These are phyloP conservation scores for Globisporangium radiosum DNA, from an alignment of 352 stramenopile species.

Conservation along the genomic window DNA sequence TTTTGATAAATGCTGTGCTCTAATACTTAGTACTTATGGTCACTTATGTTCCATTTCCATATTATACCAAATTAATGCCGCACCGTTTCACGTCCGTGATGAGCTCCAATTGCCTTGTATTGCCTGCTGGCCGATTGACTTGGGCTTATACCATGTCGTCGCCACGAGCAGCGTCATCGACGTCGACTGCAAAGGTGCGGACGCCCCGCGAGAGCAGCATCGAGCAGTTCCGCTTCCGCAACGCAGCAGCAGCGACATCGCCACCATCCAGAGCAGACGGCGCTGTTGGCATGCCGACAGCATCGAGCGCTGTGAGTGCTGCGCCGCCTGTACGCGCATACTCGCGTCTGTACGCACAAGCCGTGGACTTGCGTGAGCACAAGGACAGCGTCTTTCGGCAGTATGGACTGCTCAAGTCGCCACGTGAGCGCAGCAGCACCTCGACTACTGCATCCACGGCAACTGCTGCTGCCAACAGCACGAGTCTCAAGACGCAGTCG, in stretches of 20 bases:
- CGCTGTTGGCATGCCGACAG: background rate
- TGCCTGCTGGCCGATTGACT: background rate
- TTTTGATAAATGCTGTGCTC: background rate
- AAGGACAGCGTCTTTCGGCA: constrained; percentile 53
- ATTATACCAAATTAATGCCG: no score
- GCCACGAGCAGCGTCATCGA: background rate
- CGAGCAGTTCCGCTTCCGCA: constrained; percentile 7
- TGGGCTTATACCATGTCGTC: background rate
- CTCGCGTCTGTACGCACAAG: constrained; percentile 53
- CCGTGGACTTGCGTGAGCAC: constrained; percentile 41
- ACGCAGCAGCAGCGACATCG: background rate
- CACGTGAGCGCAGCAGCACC: background rate
- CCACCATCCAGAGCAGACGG: background rate
- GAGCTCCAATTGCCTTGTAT: background rate
- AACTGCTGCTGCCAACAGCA: no score
- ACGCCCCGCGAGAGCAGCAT: background rate
- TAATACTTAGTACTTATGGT: no score
- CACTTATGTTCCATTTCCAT: no score
- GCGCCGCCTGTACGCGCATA: constrained; percentile 21
- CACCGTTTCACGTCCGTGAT: no score
- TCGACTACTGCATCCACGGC: background rate
- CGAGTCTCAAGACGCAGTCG: background rate
- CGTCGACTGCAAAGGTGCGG: no score
- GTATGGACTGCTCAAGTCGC: constrained; percentile 37
- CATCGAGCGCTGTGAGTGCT: background rate